phyloP scores from a whole-genome alignment of 2,329 filamentous ascomycete species.

The Aureobasidium lini region DNA sequence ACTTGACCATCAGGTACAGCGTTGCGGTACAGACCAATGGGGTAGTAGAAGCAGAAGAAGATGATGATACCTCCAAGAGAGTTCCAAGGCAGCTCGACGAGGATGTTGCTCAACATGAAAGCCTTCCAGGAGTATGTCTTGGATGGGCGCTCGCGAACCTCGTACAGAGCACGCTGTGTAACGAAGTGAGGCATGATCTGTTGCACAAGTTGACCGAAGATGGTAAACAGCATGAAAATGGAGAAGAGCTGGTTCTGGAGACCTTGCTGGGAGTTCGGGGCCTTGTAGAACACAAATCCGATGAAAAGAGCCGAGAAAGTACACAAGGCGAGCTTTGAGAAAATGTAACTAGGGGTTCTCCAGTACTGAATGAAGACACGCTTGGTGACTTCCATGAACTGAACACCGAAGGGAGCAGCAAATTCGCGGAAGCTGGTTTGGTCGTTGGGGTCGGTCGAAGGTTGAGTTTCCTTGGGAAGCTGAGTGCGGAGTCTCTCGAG shows the following conservation, averaged over 20 bases:
- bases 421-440: conserved; percentile 60
- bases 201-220: conserved; percentile 72
- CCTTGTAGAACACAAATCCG: conserved; percentile 67
- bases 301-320: conserved; percentile 64
- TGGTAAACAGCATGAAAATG: conserved; percentile 73
- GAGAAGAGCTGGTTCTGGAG: conserved; percentile 81
- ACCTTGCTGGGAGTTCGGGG: conserved; percentile 65
- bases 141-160: conserved; percentile 75
- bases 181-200: conserved; percentile 81
- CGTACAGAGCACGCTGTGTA: conserved; percentile 71
- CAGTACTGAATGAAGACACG: conserved; percentile 90
- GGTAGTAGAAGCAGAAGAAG: conserved; percentile 80
- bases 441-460: conserved; percentile 14
- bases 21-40: conserved; percentile 66
- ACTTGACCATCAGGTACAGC: conserved; percentile 55
- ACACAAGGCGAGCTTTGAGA: conserved; percentile 68
- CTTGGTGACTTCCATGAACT: conserved; percentile 59
- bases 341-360: conserved; percentile 84
- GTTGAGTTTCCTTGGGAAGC: conserved; percentile 29
- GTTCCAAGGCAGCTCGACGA: conserved; percentile 83
- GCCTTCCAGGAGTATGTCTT: conserved; percentile 81
- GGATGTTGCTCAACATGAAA: conserved; percentile 75
- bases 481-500: conserved; percentile 39
- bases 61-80: conserved; percentile 67
- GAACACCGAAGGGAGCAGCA: conserved; percentile 63